These are phyloP conservation scores for Gautieria morchelliformis DNA, from an alignment of 768 basidiomycete genomes.

Conservation along the genomic window DNA sequence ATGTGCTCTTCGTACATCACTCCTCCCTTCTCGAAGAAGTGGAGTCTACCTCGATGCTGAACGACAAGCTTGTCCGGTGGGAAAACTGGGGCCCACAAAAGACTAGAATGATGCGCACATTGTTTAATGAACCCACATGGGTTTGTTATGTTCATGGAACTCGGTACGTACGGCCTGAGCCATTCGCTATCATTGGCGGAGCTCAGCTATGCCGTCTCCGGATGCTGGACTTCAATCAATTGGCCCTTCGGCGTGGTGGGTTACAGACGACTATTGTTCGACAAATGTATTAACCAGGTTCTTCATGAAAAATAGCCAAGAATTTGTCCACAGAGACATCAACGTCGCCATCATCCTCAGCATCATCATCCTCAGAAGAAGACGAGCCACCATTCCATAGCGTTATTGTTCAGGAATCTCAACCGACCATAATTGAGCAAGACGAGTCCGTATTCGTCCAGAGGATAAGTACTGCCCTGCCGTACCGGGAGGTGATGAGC, in stretches of 20 bases:
- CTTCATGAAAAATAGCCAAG: not conserved
- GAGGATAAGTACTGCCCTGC: too few species aligned
- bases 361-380: too few species aligned
- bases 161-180: slow-evolving; percentile 25
- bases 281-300: not conserved
- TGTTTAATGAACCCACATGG: slow-evolving; percentile 32
- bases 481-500: too few species aligned
- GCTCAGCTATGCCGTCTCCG: slow-evolving; percentile 32
- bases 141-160: slow-evolving; percentile 50
- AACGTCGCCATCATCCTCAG: too few species aligned
- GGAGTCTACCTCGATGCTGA: slow-evolving; percentile 11
- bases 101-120: slow-evolving; percentile 32
- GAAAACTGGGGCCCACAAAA: slow-evolving; percentile 40
- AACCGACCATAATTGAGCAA: too few species aligned
- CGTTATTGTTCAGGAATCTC: too few species aligned
- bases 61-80: slow-evolving; percentile 29
- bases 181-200: not conserved
- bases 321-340: too few species aligned
- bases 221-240: slow-evolving; percentile 16
- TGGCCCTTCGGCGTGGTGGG: not conserved
- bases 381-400: too few species aligned
- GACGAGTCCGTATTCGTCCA: too few species aligned
- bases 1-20: slow-evolving; percentile 36
- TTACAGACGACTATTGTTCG: not conserved
- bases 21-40: slow-evolving; percentile 23